Evolutionary conservation across 108 stramenopile genomes (phyloP).

Genomic region (Skeletonema marinoi): DNA sequence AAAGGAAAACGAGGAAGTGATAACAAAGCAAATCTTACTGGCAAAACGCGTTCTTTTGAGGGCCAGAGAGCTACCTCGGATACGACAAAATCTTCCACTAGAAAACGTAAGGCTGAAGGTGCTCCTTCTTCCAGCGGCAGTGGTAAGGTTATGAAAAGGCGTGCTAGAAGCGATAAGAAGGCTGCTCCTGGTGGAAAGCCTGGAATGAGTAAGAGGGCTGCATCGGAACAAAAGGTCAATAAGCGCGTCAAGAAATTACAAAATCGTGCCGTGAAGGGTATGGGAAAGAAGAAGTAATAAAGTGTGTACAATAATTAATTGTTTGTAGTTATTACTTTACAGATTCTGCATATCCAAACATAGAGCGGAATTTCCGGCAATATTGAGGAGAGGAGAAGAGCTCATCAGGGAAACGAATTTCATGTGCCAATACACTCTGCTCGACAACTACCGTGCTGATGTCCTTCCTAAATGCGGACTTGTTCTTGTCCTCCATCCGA

Average conservation of each 20-base stretch:
- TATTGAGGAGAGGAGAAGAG: slow-evolving; percentile 12
- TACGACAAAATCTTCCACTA: slow-evolving; percentile 45
- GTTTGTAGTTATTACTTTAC: background rate
- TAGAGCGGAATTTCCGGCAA: slow-evolving; percentile 17
- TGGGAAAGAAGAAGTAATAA: slow-evolving; percentile 71
- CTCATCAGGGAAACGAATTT: slow-evolving; percentile 32
- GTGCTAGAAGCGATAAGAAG: slow-evolving; percentile 64
- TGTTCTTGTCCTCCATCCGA: slow-evolving; percentile 8
- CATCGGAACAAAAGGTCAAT: slow-evolving; percentile 67
- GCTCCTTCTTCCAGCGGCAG: background rate
- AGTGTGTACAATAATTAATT: background rate
- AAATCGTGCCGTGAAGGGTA: slow-evolving; percentile 71
- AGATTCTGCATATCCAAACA: slow-evolving; percentile 34
- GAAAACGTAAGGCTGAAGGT: slow-evolving; percentile 52
- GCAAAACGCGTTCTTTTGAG: slow-evolving; percentile 22
- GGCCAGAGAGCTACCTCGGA: slow-evolving; percentile 25
- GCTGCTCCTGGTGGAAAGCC: slow-evolving; percentile 28
- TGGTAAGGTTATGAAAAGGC: slow-evolving; percentile 26
- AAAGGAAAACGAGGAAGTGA: slow-evolving; percentile 52
- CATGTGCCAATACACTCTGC: slow-evolving; percentile 37
- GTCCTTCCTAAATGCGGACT: slow-evolving; percentile 9
- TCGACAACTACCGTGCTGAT: slow-evolving; percentile 17
- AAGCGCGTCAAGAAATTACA: slow-evolving; percentile 75
- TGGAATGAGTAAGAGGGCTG: slow-evolving; percentile 71
- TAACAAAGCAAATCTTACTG: slow-evolving; percentile 2